Conservation (phyloP, 73 alveolate species). For the Urostyla sp. region DNA sequence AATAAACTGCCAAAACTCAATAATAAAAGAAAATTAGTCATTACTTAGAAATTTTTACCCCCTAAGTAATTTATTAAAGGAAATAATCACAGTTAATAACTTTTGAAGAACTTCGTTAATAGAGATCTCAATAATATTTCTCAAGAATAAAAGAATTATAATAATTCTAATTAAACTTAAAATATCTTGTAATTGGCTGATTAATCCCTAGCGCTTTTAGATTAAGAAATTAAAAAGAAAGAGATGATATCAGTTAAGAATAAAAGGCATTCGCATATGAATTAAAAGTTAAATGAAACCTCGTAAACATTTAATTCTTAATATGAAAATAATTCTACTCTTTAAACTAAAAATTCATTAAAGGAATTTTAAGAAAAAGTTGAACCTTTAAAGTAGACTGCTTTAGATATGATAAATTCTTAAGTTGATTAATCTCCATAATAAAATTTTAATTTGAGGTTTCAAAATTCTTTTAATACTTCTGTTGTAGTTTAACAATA, state of each 20-base stretch:
- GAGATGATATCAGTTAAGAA: neutral
- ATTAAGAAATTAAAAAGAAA: neutral
- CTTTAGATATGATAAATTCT: constrained; percentile 19
- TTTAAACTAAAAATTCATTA: neutral
- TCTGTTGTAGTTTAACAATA: constrained; percentile 17
- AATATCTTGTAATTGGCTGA: neutral
- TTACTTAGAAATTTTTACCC: no score
- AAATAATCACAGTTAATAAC: no score
- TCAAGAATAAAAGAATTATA: no score
- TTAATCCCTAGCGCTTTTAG: neutral
- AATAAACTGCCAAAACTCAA: no score
- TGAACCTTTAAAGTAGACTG: neutral
- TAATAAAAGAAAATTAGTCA: no score
- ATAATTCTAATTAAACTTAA: no score
- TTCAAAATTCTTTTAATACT: constrained; percentile 39
- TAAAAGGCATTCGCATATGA: neutral
- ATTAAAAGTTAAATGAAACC: neutral
- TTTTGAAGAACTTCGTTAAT: no score
- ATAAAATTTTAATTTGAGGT: neutral
- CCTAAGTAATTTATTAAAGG: no score
- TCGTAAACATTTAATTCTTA: neutral
- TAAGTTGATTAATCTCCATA: neutral
- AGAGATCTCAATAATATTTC: no score
- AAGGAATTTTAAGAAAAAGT: neutral
- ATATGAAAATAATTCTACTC: neutral